A percentile compares a stretch with the other conserved stretches of the same genome.
Conservation (phyloP, 2,329 filamentous ascomycete genomes). For the Beauveria caledonica region DNA sequence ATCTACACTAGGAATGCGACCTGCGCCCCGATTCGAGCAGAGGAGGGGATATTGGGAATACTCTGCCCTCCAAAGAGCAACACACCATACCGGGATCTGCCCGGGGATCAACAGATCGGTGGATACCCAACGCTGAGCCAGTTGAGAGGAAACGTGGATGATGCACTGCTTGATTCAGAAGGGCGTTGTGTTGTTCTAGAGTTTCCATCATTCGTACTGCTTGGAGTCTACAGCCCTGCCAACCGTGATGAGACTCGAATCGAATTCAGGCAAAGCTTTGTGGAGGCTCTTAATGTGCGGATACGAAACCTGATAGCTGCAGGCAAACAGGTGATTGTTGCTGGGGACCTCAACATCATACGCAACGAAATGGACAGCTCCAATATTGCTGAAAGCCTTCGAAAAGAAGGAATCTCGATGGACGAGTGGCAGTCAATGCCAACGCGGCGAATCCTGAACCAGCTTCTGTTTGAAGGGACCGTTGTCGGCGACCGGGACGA, state of each 20-base stretch:
- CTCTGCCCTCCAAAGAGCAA: conserved; percentile 65
- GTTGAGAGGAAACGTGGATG: conserved; percentile 56
- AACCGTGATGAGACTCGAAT: conserved; percentile 77
- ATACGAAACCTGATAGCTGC: conserved; percentile 72
- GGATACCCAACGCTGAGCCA: conserved; percentile 73
- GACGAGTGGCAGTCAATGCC: conserved; percentile 67
- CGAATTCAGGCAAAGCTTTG: conserved; percentile 72
- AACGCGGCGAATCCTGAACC: conserved; percentile 72
- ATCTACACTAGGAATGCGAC: conserved; percentile 86
- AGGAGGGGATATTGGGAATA: conserved; percentile 86
- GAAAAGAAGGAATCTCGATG: conserved; percentile 58
- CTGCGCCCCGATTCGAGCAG: conserved; percentile 79
- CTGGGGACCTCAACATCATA: conserved; percentile 81
- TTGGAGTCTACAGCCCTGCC: conserved; percentile 88
- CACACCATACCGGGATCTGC: conserved; percentile 65
- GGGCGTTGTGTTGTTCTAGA: conserved; percentile 86
- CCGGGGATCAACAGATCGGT: conserved; percentile 68
- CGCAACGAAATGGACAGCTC: conserved; percentile 66
- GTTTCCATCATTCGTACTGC: conserved; percentile 87
- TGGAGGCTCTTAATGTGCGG: conserved; percentile 71
- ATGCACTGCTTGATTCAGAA: conserved; percentile 73
- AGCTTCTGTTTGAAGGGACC: conserved; percentile 67
- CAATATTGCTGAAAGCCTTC: conserved; percentile 60
- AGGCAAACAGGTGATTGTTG: conserved; percentile 79
- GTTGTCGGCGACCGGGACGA: conserved; percentile 60